A percentile compares a stretch with the other conserved stretches of the same genome.
Conservation (phyloP, 805 yeast species). For the Blastobotrys terrestris region DNA sequence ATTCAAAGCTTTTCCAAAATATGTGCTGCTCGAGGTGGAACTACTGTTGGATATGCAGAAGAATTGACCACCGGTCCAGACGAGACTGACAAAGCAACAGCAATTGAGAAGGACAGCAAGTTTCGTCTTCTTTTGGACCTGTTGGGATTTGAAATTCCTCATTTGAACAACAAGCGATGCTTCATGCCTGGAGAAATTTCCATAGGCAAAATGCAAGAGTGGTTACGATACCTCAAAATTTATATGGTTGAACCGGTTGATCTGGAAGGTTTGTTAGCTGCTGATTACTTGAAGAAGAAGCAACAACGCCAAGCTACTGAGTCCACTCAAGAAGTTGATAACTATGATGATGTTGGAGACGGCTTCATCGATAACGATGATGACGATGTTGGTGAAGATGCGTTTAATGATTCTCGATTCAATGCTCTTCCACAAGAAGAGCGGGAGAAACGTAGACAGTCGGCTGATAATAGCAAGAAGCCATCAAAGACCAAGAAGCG, state of each 20-base stretch:
- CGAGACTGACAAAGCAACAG: conserved; percentile 18
- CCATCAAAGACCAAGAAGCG: conserved; percentile 1
- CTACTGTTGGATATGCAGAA: conserved; percentile 4
- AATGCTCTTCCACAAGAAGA: conserved; percentile 22
- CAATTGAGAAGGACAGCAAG: conserved; percentile 42
- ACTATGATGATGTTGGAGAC: conserved; percentile 32
- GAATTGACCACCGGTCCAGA: conserved; percentile 17
- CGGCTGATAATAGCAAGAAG: conserved; percentile 1
- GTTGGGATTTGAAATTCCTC: conserved; percentile 44
- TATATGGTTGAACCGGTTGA: conserved; percentile 36
- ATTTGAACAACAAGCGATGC: conserved; percentile 34
- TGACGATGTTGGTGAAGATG: conserved; percentile 22
- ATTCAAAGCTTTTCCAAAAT: background rate
- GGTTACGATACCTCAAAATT: conserved; percentile 35
- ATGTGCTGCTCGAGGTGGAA: conserved; percentile 4
- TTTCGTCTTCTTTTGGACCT: conserved; percentile 42
- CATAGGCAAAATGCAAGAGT: conserved; percentile 31
- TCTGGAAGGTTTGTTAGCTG: conserved; percentile 33
- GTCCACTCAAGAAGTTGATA: conserved; percentile 8
- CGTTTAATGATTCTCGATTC: conserved; percentile 20
- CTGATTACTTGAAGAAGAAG: conserved; percentile 26
- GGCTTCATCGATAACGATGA: conserved; percentile 20
- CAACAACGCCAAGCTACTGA: background rate
- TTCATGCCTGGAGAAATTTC: conserved; percentile 33
- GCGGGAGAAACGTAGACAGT: conserved; percentile 4